Percentiles rank a stretch among this genome's conserved stretches.
Evolutionary conservation across 139 green algal species (phyloP).

Genomic region (Tetradesmus obliquus): DNA sequence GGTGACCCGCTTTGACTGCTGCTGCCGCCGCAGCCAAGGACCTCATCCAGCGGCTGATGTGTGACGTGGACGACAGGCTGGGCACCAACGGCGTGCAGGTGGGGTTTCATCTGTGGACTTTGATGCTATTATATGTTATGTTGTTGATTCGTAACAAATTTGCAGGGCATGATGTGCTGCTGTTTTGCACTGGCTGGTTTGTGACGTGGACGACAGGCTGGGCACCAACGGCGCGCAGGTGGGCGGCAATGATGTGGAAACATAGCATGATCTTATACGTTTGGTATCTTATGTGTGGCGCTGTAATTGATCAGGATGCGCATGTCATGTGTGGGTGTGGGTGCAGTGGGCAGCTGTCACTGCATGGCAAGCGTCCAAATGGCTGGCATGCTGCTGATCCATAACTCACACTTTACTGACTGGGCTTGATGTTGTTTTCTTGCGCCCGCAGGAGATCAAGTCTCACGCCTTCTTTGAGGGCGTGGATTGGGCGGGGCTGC

Average conservation of each 20-base stretch:
- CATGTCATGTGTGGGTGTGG: too few species aligned
- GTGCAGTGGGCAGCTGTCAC: too few species aligned
- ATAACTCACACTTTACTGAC: too few species aligned
- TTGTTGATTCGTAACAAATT: too few species aligned
- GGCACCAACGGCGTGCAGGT: slow-evolving; percentile 70
- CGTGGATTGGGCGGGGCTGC: slow-evolving; percentile 85
- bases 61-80: slow-evolving; percentile 94
- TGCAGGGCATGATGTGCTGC: too few species aligned
- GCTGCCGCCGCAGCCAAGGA: slow-evolving; percentile 71
- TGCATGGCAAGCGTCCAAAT: too few species aligned
- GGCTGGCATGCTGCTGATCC: too few species aligned
- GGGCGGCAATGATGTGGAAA: not conserved
- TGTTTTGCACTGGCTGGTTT: slow-evolving; percentile 78
- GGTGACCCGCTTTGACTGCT: not conserved
- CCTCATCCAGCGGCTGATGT: slow-evolving; percentile 94
- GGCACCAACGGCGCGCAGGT: slow-evolving; percentile 70
- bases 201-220: slow-evolving; percentile 94
- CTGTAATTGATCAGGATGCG: too few species aligned
- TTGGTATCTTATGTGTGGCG: not conserved
- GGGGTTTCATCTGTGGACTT: not conserved
- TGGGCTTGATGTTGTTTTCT: too few species aligned
- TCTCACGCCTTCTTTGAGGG: slow-evolving; percentile 92
- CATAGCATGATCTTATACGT: too few species aligned
- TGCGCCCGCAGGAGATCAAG: slow-evolving; percentile 51
- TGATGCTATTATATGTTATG: too few species aligned